Base-by-base conservation (phyloP, 805 yeast species). In the Maudiozyma barnettii region DNA sequence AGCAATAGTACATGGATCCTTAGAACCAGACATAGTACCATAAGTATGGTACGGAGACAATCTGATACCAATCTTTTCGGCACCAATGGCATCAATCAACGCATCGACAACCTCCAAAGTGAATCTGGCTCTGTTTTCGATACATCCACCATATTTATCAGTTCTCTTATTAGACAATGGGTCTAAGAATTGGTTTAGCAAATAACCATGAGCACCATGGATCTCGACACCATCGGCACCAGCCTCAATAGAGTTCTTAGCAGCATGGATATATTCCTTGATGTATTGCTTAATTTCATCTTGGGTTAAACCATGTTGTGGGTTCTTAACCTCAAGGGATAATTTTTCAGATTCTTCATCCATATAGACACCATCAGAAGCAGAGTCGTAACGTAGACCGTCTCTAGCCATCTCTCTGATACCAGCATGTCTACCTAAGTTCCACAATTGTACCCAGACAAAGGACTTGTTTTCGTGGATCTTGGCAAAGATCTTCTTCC, bases 191-290 rank as follows among this genome's bases (percentile, higher is more conserved):
- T 77, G 76, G 60, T 72, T 69, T 35, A 77, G 53, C 48, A 82
- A 59, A 57, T 77, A 81, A 13, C 88, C 86, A 58, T 81, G 79
- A n/a, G 87, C 87, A 36, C 69, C 70, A 59, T 81, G 88, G 43
- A 82, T 63, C 61, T 82, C 86, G 31, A 82, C 74, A 49, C 79
- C 80, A 60, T 82, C 86, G 43, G 70, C 69, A 38, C 69, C 70
- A 14, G 63, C 60, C 5, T 51, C 59, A 26, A 66, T 47, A 16
- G 64, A 44, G 39, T 58, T 60, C 54, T 61, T 62, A 18, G 82
- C 78, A 37, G 78, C 76, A 2, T 53, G 51, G 10, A 67, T 73
- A 51, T 60, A 78, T 44, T 70, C 68, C 39, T 64, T 53, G 22
- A 71, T 63, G 47, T 66, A 67, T 43, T 69, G 65, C 46, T 72